Conservation (phyloP, 1,284 basidiomycete species). For the Trichosporon inkin region DNA sequence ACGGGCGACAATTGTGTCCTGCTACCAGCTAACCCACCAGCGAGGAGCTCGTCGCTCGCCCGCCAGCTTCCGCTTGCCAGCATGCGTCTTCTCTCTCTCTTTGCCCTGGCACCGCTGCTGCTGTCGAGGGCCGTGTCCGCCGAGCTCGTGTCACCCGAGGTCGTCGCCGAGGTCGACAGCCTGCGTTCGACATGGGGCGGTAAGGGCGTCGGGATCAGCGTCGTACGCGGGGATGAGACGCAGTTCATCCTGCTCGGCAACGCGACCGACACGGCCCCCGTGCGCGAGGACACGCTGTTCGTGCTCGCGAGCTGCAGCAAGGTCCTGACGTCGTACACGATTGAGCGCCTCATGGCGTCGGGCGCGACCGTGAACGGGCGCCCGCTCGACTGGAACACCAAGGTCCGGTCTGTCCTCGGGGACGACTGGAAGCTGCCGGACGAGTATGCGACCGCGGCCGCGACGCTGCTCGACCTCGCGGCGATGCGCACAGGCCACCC, state of each 20-base stretch:
- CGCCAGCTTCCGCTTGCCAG: too few relatives aligned
- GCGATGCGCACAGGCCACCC: slow-evolving; percentile 38
- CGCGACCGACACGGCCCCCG: background rate
- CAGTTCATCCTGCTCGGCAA: slow-evolving; percentile 1
- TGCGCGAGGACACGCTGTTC: background rate
- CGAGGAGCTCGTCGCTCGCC: too few relatives aligned
- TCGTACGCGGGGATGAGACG: background rate
- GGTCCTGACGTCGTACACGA: background rate
- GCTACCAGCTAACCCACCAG: too few relatives aligned
- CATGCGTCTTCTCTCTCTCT: background rate
- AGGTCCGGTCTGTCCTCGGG: slow-evolving; percentile 49
- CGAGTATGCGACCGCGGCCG: slow-evolving; percentile 44
- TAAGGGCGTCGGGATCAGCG: background rate
- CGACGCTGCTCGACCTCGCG: slow-evolving; percentile 49
- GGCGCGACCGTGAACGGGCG: slow-evolving; percentile 14
- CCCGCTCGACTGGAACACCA: slow-evolving; percentile 49
- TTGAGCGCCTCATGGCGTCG: background rate
- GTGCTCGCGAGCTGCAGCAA: background rate
- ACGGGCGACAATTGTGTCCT: too few relatives aligned
- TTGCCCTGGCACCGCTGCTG: background rate
- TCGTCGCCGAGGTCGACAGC: background rate
- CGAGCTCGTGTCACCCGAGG: background rate
- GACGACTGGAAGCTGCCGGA: slow-evolving; percentile 52
- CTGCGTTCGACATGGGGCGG: background rate
- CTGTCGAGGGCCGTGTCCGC: background rate